phyloP scores from a whole-genome alignment of 495 filamentous ascomycete species.

The Penicillium fimorum region DNA sequence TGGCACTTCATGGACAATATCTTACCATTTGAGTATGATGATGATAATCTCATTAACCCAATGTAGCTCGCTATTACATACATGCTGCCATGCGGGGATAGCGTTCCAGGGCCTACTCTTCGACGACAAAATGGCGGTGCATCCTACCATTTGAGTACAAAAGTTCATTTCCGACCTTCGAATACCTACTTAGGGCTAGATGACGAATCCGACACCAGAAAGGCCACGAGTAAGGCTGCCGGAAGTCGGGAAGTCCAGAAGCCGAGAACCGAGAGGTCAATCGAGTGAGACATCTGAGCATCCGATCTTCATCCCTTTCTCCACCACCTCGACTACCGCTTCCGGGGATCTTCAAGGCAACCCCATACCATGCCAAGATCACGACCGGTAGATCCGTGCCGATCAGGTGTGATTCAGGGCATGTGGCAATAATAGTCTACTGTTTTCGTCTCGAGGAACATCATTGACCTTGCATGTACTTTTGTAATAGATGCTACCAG shows the following conservation, averaged over 20 bases:
- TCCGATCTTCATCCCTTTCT: background rate
- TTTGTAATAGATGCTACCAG: conserved; percentile 5
- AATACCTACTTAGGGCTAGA: background rate
- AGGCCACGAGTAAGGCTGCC: background rate
- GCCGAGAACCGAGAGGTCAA: background rate
- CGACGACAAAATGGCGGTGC: no score
- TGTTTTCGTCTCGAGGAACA: conserved; percentile 18
- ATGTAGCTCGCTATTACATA: no score
- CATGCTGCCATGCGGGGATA: no score
- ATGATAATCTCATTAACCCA: no score
- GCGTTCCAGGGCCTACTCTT: no score
- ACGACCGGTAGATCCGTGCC: background rate
- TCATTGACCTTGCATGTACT: conserved; percentile 4
- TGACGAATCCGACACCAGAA: background rate
- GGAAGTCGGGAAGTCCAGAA: background rate
- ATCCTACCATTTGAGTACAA: background rate
- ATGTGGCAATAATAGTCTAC: conserved; percentile 2
- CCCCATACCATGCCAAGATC: background rate
- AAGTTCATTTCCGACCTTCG: background rate
- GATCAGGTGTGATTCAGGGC: background rate
- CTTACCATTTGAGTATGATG: background rate
- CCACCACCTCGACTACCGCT: background rate
- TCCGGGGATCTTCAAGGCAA: conserved; percentile 9
- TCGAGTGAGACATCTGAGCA: background rate
- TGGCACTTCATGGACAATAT: background rate